Conservation (phyloP, 1,284 basidiomycete genomes). For the Albatrellus sp. region DNA sequence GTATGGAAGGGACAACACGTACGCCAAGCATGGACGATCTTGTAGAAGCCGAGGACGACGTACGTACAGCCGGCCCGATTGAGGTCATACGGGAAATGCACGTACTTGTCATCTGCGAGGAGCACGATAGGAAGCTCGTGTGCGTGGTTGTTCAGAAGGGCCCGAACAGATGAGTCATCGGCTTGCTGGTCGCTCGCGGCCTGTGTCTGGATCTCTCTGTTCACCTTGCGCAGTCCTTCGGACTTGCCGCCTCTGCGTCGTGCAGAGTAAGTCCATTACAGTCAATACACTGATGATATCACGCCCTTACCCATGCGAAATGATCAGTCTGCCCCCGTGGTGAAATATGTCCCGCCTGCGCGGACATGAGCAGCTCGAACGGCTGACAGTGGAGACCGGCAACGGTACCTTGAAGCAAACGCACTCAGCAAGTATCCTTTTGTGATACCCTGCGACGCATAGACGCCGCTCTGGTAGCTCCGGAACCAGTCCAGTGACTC, state of each 20-base stretch:
- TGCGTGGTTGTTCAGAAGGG: conserved; percentile 43
- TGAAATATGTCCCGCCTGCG: conserved; percentile 55
- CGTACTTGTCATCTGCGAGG: conserved; percentile 60
- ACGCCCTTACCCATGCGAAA: conserved; percentile 60
- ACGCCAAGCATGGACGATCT: conserved; percentile 65
- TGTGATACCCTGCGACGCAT: conserved; percentile 44
- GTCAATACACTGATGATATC: not conserved
- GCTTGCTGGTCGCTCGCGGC: conserved; percentile 49
- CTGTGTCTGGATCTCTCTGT: conserved; percentile 25
- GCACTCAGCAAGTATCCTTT: conserved; percentile 65
- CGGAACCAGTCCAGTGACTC: conserved; percentile 65
- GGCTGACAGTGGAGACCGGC: not conserved
- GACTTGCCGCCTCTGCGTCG: conserved; percentile 51
- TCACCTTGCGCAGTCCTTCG: conserved; percentile 32
- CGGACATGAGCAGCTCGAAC: conserved; percentile 5
- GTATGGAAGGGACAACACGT: conserved; percentile 16
- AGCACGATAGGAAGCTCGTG: conserved; percentile 46
- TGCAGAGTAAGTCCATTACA: conserved; percentile 1
- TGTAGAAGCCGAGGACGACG: conserved; percentile 62
- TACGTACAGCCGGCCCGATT: conserved; percentile 39
- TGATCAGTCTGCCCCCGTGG: conserved; percentile 52
- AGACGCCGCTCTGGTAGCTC: conserved; percentile 68
- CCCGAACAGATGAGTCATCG: conserved; percentile 55
- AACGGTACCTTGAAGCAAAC: conserved; percentile 45
- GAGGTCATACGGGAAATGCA: conserved; percentile 58